Conservation (phyloP, 768 basidiomycete species). For the Astraeus odoratus region DNA sequence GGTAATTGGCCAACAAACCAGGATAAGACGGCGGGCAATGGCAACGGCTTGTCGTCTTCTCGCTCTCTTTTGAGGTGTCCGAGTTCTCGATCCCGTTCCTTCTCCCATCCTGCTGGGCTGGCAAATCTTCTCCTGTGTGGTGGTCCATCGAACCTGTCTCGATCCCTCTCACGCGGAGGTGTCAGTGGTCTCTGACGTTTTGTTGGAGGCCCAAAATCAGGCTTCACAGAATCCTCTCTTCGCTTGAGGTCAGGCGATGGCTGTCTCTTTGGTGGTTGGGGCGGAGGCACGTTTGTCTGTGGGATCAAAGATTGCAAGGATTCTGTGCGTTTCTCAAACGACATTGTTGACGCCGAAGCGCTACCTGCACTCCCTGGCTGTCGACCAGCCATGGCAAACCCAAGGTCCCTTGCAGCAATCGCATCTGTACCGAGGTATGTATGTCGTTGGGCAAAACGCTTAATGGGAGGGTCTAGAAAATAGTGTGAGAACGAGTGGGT, state of each 20-base stretch:
- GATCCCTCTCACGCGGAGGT: constrained; percentile 45
- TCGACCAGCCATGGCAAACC: constrained; percentile 51
- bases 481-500: not conserved
- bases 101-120: constrained; percentile 37
- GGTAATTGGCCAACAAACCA: constrained; percentile 85
- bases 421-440: constrained; percentile 70
- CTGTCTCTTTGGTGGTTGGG: constrained; percentile 24
- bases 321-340: constrained; percentile 31
- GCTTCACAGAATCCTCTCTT: constrained; percentile 36
- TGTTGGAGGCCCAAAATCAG: constrained; percentile 32
- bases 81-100: constrained; percentile 38
- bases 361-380: constrained; percentile 15
- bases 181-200: constrained; percentile 42
- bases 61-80: constrained; percentile 34
- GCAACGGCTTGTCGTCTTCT: constrained; percentile 42
- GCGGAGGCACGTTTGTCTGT: constrained; percentile 18
- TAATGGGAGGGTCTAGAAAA: constrained; percentile 76
- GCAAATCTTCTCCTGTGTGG: constrained; percentile 33
- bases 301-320: constrained; percentile 29
- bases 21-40: constrained; percentile 56
- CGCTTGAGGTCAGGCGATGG: constrained; percentile 32
- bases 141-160: constrained; percentile 33
- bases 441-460: constrained; percentile 84
- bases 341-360: constrained; percentile 11
- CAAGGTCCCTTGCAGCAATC: constrained; percentile 84